These are phyloP conservation scores for Reticulascus tulasneorum DNA, from an alignment of 2,329 filamentous ascomycete genomes.

Conservation along the genomic window DNA sequence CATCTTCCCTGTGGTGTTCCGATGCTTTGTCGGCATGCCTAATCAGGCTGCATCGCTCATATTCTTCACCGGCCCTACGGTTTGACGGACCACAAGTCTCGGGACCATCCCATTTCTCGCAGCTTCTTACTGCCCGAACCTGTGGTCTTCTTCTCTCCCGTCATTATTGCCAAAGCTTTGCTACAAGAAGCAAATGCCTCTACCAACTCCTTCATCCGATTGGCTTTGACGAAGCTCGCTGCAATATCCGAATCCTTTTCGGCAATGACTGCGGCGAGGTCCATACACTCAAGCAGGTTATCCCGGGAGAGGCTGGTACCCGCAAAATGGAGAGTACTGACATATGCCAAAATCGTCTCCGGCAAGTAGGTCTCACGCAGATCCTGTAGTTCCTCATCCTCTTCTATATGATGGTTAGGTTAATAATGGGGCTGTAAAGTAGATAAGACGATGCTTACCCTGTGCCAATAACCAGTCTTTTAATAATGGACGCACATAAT, in stretches of 20 bases:
- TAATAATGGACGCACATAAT: conserved; percentile 57
- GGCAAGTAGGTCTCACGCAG: conserved; percentile 80
- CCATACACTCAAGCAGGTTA: conserved; percentile 79
- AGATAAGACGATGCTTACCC: conserved; percentile 38
- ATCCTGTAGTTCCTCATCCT: conserved; percentile 48
- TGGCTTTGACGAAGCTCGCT: conserved; percentile 57
- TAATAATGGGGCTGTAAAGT: background rate
- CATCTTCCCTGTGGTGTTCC: background rate
- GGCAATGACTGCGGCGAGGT: conserved; percentile 73
- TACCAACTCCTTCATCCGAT: conserved; percentile 71
- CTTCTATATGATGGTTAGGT: conserved; percentile 2
- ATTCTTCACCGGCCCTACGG: background rate
- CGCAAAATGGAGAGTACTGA: conserved; percentile 74
- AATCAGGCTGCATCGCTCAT: too few relatives aligned
- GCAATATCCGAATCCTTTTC: conserved; percentile 65
- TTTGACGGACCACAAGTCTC: conserved; percentile 59
- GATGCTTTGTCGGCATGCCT: background rate
- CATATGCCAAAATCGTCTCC: conserved; percentile 79
- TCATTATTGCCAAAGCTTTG: conserved; percentile 61
- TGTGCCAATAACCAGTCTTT: conserved; percentile 59
- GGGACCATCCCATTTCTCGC: conserved; percentile 58
- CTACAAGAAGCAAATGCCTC: conserved; percentile 73
- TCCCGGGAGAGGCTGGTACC: conserved; percentile 72
- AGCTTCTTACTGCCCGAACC: conserved; percentile 54
- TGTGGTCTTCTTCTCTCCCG: conserved; percentile 49